A percentile compares a stretch with the other conserved stretches of the same genome.
Evolutionary conservation across 345 rosid genomes (phyloP).

Genomic region (Theobroma cacao): DNA sequence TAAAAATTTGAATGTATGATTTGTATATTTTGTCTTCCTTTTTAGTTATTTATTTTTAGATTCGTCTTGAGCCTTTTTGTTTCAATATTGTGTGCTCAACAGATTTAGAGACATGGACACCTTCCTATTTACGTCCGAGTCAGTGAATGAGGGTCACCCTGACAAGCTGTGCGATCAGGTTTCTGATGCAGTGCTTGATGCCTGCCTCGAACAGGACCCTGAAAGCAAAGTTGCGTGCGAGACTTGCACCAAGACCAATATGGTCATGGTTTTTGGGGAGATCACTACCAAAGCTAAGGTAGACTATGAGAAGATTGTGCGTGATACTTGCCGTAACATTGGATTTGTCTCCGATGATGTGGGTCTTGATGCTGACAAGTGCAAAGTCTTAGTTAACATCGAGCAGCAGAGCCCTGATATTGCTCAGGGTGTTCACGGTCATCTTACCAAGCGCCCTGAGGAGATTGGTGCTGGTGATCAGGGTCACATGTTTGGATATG

Average conservation of each 20-base stretch:
- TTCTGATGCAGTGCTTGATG: slow-evolving; percentile 6
- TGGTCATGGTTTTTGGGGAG: slow-evolving; percentile 5
- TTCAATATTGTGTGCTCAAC: neutral
- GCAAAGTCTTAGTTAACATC: slow-evolving; percentile 8
- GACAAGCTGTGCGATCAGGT: slow-evolving; percentile 11
- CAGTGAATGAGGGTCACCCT: slow-evolving; percentile 18
- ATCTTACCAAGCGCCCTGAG: slow-evolving; percentile 11
- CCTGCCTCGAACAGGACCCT: slow-evolving; percentile 12
- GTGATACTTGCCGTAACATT: slow-evolving; percentile 12
- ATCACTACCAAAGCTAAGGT: slow-evolving; percentile 14
- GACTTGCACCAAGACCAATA: slow-evolving; percentile 10
- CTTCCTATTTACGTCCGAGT: slow-evolving; percentile 15
- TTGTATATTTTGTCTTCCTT: no score
- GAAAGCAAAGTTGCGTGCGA: slow-evolving; percentile 13
- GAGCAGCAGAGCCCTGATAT: no score
- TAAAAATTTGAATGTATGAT: no score
- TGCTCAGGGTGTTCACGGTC: slow-evolving; percentile 13
- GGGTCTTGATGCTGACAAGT: slow-evolving; percentile 14
- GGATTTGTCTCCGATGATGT: slow-evolving; percentile 13
- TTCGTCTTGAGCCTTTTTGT: no score
- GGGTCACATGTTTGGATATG: slow-evolving; percentile 10
- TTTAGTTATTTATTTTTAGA: no score
- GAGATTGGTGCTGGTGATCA: slow-evolving; percentile 14
- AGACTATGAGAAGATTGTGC: slow-evolving; percentile 16
- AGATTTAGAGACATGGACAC: slow-evolving; percentile 3